Conservation (phyloP, 805 yeast species). For the Candida xiaguanensis region DNA sequence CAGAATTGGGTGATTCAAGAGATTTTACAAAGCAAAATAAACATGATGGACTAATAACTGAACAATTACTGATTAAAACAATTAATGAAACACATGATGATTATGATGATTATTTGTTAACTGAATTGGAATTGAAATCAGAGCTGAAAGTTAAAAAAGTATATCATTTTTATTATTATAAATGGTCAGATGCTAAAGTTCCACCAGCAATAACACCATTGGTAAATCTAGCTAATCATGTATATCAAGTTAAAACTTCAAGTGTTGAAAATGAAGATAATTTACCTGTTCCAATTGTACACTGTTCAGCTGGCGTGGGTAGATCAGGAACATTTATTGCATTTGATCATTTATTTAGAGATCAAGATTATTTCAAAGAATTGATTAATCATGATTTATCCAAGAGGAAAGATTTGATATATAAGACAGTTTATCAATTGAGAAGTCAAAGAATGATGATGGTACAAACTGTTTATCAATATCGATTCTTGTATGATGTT, state of each 20-base stretch:
- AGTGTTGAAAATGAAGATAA: not conserved
- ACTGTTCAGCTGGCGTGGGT: constrained; percentile 50
- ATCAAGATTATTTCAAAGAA: constrained; percentile 1
- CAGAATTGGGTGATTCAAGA: constrained; percentile 16
- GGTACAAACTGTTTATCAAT: constrained; percentile 42
- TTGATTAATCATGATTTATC: constrained; percentile 1
- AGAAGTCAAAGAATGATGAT: constrained; percentile 38
- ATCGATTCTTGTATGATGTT: constrained; percentile 27
- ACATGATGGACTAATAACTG: constrained; percentile 21
- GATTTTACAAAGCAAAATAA: constrained; percentile 16
- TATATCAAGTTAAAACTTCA: constrained; percentile 11
- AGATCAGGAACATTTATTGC: constrained; percentile 41
- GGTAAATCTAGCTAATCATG: constrained; percentile 18
- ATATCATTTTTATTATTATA: constrained; percentile 37
- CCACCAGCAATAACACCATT: constrained; percentile 35
- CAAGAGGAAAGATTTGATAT: constrained; percentile 22
- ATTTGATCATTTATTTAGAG: constrained; percentile 25
- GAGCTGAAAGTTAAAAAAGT: constrained; percentile 21
- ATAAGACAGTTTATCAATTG: constrained; percentile 22
- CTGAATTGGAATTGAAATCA: constrained; percentile 22
- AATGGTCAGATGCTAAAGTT: constrained; percentile 44
- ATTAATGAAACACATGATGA: constrained; percentile 12
- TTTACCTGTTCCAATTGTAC: constrained; percentile 25
- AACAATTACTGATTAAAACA: constrained; percentile 16
- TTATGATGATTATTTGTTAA: constrained; percentile 17